Conservation (phyloP, 2,329 filamentous ascomycete species). For the Aureobasidium sp. region DNA sequence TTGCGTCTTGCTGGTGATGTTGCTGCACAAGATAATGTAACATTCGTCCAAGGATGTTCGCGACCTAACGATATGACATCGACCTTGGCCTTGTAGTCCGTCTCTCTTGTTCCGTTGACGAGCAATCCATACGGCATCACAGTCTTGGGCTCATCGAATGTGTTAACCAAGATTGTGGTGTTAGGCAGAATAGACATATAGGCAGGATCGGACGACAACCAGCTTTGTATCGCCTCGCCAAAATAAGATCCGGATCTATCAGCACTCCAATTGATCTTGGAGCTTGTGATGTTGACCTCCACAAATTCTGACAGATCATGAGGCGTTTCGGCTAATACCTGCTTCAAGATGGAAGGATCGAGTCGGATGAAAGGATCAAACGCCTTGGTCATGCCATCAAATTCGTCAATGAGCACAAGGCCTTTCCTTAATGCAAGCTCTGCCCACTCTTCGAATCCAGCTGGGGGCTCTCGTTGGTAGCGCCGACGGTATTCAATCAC, state of each 20-base stretch:
- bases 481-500: not conserved
- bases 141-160: not conserved
- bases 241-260: not conserved
- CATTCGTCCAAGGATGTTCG: not conserved
- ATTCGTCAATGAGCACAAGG: slow-evolving; percentile 10
- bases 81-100: not conserved
- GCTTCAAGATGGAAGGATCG: not conserved
- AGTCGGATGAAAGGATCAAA: not conserved
- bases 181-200: not conserved
- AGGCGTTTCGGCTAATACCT: not conserved
- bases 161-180: not conserved
- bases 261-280: not conserved
- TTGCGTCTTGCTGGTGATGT: slow-evolving; percentile 13
- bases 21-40: not conserved
- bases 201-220: not conserved
- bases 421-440: not conserved
- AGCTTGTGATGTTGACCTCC: not conserved
- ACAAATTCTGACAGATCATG: not conserved
- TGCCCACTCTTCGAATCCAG: slow-evolving; percentile 9
- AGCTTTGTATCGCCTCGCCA: not conserved
- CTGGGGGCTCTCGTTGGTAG: slow-evolving; percentile 7
- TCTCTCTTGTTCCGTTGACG: not conserved
- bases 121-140: not conserved
- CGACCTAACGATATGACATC: not conserved
- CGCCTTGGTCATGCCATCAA: not conserved